phyloP scores from a whole-genome alignment of 139 green algal species.

The Coelastrella sp. region DNA sequence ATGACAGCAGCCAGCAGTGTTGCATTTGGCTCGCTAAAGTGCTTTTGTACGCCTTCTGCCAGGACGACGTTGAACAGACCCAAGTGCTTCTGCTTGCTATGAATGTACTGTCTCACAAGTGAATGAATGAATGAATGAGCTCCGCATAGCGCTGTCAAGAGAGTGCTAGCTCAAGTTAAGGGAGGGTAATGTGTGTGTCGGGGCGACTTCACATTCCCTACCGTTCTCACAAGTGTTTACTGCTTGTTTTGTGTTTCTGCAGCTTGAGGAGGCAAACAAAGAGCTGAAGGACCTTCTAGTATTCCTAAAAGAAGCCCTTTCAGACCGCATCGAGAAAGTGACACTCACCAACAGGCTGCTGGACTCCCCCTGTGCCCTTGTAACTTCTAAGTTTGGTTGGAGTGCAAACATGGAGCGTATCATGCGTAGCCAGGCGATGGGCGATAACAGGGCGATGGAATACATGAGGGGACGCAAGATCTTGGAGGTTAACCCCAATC shows the following conservation, averaged over 20 bases:
- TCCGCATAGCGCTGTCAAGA: too few species aligned
- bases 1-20: too few species aligned
- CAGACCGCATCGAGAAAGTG: conserved; percentile 77
- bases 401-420: conserved; percentile 99
- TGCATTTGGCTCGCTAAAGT: too few species aligned
- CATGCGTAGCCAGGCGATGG: conserved; percentile 93
- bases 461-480: conserved; percentile 97
- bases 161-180: too few species aligned
- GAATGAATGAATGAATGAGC: too few species aligned
- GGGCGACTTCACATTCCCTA: too few species aligned
- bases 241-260: not conserved
- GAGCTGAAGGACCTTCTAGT: conserved; percentile 83
- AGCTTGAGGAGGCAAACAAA: conserved; percentile 66
- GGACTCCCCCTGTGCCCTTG: conserved; percentile 94
- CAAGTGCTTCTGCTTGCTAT: too few species aligned
- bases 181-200: too few species aligned
- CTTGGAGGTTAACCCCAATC: conserved; percentile 97
- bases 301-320: conserved; percentile 89
- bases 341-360: conserved; percentile 79
- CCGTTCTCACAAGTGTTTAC: too few species aligned
- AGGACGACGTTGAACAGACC: too few species aligned
- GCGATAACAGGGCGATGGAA: conserved; percentile 91
- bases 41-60: too few species aligned
- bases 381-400: conserved; percentile 98
- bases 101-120: too few species aligned